Evolutionary conservation across 169 alveolate genomes (phyloP), one percentile per base, ranked within the genome.

Genomic region (Plasmodium yoelii): DNA sequence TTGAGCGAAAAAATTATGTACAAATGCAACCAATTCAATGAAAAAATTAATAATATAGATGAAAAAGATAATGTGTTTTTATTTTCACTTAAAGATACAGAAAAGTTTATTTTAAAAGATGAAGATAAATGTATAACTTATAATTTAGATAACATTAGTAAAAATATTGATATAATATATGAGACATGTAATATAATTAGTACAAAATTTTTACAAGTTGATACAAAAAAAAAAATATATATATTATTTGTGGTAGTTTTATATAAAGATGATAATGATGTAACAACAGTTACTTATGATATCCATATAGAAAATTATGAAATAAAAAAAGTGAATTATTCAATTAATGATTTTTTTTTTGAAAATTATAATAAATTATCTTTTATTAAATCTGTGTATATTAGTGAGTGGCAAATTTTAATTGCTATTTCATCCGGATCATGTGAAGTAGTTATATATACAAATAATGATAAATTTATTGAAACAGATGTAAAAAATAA

Each of bases 311-410:
- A 86, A 24, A 59, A 61, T 8, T 15, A 86, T 53, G 56, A 86
- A 86, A 86, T 86, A 26, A 86, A 47, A 63, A 59, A 57, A 69
- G 87, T 86, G 1, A 86, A 70, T 24, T 86, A 86, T 51, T 86
- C 91, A 18, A 56, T 63, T 5, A 86, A 86, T 86, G 91, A 86
- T 59, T 86, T 64, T 70, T 60, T 69, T 86, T 86, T 86, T 72
- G 87, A 86, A 57, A 61, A 70, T 42, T 69, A 15, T 86, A 59
- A 47, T 26, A 28, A 86, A 28, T 49, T 22, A 0, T 67, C 8
- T 44, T 86, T 44, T 68, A 39, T 86, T 15, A 68, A 70, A 68
- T 53, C 67, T 24, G 42, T 51, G 22, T 86, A 86, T 73, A 86
- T 86, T 60, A 70, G 56, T 51, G 91, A 86, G 24, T 86, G 91